Base-by-base conservation (phyloP, 2,329 filamentous ascomycete species). In the Fusarium sublunatum region DNA sequence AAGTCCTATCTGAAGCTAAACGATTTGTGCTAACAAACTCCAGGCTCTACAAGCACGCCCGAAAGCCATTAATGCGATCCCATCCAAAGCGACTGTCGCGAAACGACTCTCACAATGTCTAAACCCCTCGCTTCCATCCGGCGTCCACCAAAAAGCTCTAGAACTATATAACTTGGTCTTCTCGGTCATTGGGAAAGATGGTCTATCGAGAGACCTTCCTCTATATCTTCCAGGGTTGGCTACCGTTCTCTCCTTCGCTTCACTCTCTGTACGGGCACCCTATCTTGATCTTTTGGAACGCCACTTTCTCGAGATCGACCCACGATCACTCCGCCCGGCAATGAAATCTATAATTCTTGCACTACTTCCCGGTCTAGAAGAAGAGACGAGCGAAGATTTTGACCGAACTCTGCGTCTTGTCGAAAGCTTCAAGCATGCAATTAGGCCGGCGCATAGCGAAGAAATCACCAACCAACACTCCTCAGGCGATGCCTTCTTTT, bases 321-420 rank as follows among this genome's bases (percentile, higher is more conserved):
- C 88, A 29, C 82, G 83, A 54, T 85, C 90, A 7, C 81, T 99
- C 41, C 87, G 94, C 13, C 93, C 95, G 4, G 93, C 94, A 2
- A 84, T 98, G 77, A 97, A 97, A 76, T 91, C 93, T 7, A 86
- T 98, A 12, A 88, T 98, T 58, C 80, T 99, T 19, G 90, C 92
- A n/a, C 81, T 99, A 28, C 81, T 99, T 4, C 95, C 95, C 0
- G 95, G 93, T 0, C 78, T 99, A 3, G 95, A 99, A 75, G 95
- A 99, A 67, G 95, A 98, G 75, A 96, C 92, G 8, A 96, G 93
- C 65, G 95, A 99, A 73, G 96, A 99, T 73, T 99, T 98, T 75
- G 94, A 98, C 62, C 86, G 91, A 50, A 96, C 93, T 2, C 75
- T 97, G 53, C 86, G 85, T 55, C 86, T 97, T 9, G 75, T 98